phyloP scores from a whole-genome alignment of 495 filamentous ascomycete genomes.

The Hypoxylon lenormandii region DNA sequence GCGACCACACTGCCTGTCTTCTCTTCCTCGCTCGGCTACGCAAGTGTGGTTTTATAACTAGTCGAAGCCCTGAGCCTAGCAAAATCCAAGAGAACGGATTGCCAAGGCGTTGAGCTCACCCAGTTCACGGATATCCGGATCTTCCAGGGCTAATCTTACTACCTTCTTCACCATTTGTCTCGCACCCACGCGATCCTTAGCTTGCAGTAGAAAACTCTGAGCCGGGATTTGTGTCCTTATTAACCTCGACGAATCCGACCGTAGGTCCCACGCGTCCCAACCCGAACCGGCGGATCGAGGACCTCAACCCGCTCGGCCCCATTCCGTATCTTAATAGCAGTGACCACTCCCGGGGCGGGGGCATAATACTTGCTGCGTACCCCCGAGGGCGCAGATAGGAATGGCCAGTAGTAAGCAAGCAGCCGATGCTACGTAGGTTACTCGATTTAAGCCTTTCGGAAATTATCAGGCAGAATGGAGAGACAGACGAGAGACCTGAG shows the following conservation, averaged over 20 bases:
- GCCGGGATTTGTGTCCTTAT: slow-evolving; percentile 29
- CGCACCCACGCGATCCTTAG: slow-evolving; percentile 25
- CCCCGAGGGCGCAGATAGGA: slow-evolving; percentile 36
- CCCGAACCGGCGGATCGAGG: slow-evolving; percentile 42
- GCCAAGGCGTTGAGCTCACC: slow-evolving; percentile 33
- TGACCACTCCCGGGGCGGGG: slow-evolving; percentile 20
- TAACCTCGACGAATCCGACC: slow-evolving; percentile 25
- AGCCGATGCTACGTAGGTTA: slow-evolving; percentile 20
- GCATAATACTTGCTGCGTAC: slow-evolving; percentile 13
- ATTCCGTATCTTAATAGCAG: slow-evolving; percentile 16
- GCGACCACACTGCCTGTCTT: slow-evolving; percentile 10
- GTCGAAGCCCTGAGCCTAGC: slow-evolving; percentile 23
- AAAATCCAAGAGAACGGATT: slow-evolving; percentile 40
- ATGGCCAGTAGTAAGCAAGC: slow-evolving; percentile 28
- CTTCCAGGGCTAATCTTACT: not conserved
- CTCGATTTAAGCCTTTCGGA: slow-evolving; percentile 44
- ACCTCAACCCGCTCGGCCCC: slow-evolving; percentile 41
- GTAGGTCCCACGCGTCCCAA: slow-evolving; percentile 36
- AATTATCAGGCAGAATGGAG: slow-evolving; percentile 46
- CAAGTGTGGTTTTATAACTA: slow-evolving; percentile 33
- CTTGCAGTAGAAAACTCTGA: slow-evolving; percentile 22
- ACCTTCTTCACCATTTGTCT: slow-evolving; percentile 22
- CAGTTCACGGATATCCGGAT: slow-evolving; percentile 44
- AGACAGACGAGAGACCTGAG: slow-evolving; percentile 1
- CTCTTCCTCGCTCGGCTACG: slow-evolving; percentile 29